A percentile compares a stretch with the other conserved stretches of the same genome.
Evolutionary conservation across 257 asterid species (phyloP).

Genomic region (Catharanthus roseus): DNA sequence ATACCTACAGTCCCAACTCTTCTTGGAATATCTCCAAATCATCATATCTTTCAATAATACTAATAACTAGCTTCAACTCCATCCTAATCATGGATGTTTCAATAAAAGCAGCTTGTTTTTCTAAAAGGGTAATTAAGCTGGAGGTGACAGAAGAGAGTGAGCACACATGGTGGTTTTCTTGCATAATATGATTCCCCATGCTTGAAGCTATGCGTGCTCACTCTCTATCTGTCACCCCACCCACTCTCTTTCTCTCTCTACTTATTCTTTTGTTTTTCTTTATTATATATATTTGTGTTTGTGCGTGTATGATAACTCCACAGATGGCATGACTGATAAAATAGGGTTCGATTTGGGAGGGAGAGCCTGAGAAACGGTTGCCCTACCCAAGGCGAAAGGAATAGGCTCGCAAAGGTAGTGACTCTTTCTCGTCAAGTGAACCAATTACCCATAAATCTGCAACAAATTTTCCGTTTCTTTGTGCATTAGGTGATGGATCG

Average conservation of each 20-base stretch:
- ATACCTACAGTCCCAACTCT: neutral
- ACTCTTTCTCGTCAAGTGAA: too few relatives aligned
- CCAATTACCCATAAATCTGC: too few relatives aligned
- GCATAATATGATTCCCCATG: constrained; percentile 21
- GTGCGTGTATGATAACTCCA: neutral
- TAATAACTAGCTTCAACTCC: neutral
- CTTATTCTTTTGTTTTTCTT: too few relatives aligned
- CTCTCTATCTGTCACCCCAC: too few relatives aligned
- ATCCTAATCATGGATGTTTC: neutral
- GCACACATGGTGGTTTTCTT: constrained; percentile 33
- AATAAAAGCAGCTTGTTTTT: too few relatives aligned
- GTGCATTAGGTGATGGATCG: too few relatives aligned
- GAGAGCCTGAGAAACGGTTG: too few relatives aligned
- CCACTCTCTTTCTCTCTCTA: constrained; percentile 13
- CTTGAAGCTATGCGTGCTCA: constrained; percentile 31
- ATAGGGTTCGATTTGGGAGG: too few relatives aligned
- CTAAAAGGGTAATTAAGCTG: too few relatives aligned
- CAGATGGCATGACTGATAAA: neutral
- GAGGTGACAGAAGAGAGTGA: constrained; percentile 38
- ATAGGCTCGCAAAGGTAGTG: too few relatives aligned
- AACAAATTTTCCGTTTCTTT: too few relatives aligned
- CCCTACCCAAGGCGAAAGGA: too few relatives aligned
- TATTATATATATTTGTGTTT: neutral
- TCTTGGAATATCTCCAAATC: neutral
- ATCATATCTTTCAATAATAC: neutral